Percentiles rank a stretch among this genome's conserved stretches.
Conservation (phyloP, 805 yeast species). For the Cyberlindnera meyerae region DNA sequence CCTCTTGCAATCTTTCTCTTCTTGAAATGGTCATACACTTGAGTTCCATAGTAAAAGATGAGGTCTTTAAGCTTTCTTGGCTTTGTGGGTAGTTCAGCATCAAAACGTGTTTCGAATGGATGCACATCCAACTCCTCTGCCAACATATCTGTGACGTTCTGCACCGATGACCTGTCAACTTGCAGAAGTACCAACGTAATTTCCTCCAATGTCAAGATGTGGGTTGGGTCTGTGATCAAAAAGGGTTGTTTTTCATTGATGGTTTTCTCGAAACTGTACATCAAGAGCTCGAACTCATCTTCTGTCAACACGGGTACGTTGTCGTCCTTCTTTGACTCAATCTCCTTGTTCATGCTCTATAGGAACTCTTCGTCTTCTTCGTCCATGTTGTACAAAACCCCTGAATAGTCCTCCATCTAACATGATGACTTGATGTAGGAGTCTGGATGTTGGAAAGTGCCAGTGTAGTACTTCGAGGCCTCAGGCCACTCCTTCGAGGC, state of each 20-base stretch:
- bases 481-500: constrained; percentile 82
- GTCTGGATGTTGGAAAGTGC: constrained; percentile 64
- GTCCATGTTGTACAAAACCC: constrained; percentile 84
- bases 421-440: constrained; percentile 85
- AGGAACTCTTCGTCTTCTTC: constrained; percentile 78
- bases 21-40: constrained; percentile 80
- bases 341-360: constrained; percentile 34
- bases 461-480: constrained; percentile 64
- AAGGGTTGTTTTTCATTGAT: constrained; percentile 85
- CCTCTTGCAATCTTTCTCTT: constrained; percentile 59
- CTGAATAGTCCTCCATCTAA: constrained; percentile 92
- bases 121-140: constrained; percentile 51
- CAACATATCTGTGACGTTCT: constrained; percentile 52
- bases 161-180: constrained; percentile 43
- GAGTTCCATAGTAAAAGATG: constrained; percentile 55
- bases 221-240: constrained; percentile 76
- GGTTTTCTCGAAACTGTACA: constrained; percentile 67
- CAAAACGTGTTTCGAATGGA: constrained; percentile 58
- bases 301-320: constrained; percentile 67
- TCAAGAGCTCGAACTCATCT: constrained; percentile 78
- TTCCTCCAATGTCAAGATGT: constrained; percentile 66
- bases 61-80: constrained; percentile 44
- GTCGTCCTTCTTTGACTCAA: constrained; percentile 13
- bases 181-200: constrained; percentile 47
- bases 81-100: constrained; percentile 31